Conservation (phyloP, 768 basidiomycete genomes). For the Lepiota brunneoincarnata region DNA sequence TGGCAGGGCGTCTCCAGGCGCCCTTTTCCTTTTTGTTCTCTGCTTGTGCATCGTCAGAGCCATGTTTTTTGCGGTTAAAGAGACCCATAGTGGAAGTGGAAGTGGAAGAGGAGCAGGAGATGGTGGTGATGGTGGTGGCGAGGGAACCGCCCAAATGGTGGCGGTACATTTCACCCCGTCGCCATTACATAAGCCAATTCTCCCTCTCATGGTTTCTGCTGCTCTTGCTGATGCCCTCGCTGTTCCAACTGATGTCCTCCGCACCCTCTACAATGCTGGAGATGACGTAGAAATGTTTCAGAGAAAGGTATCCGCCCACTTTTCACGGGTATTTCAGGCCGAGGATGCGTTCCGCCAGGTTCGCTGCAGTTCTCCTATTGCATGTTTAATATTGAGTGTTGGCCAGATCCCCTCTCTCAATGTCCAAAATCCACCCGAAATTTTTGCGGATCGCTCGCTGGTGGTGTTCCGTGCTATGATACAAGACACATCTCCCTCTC, state of each 20-base stretch:
- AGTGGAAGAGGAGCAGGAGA: slow-evolving; percentile 11
- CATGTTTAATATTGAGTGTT: background rate
- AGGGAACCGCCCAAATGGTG: too few relatives aligned
- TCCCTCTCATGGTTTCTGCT: slow-evolving; percentile 49
- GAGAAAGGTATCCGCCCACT: slow-evolving; percentile 41
- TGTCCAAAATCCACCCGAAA: slow-evolving; percentile 44
- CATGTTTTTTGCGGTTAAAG: slow-evolving; percentile 54
- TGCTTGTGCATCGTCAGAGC: slow-evolving; percentile 37
- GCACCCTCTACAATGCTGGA: slow-evolving; percentile 39
- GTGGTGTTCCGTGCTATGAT: slow-evolving; percentile 78
- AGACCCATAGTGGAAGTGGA: slow-evolving; percentile 45
- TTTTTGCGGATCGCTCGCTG: slow-evolving; percentile 49
- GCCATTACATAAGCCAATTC: slow-evolving; percentile 17
- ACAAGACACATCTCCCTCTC: slow-evolving; percentile 75
- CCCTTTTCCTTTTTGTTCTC: slow-evolving; percentile 81
- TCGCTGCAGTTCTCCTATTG: slow-evolving; percentile 2
- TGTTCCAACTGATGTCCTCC: slow-evolving; percentile 48
- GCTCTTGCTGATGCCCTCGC: slow-evolving; percentile 41
- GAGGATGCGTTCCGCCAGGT: slow-evolving; percentile 41
- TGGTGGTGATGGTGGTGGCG: too few relatives aligned
- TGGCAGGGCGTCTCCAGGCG: slow-evolving; percentile 82
- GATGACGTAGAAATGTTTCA: slow-evolving; percentile 36
- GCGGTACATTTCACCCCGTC: slow-evolving; percentile 2
- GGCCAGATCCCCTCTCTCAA: slow-evolving; percentile 58
- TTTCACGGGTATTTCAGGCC: slow-evolving; percentile 39